These are phyloP conservation scores for Acacia confusa DNA, from an alignment of 306 rosid species.

Conservation along the genomic window DNA sequence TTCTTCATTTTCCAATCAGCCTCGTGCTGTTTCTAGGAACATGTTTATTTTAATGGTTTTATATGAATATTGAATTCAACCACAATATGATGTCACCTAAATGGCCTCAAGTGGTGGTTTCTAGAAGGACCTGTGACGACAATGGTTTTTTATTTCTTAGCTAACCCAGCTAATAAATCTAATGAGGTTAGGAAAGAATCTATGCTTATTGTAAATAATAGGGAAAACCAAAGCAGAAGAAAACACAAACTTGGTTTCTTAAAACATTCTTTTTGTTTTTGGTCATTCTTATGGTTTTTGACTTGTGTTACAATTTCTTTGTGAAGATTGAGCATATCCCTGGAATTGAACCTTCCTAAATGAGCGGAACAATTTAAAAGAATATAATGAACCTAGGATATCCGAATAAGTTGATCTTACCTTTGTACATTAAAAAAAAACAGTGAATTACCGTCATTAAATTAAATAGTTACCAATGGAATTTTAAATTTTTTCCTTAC, in stretches of 20 bases:
- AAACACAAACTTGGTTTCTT: not conserved
- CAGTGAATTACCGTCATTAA: no score
- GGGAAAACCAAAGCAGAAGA: not conserved
- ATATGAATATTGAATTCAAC: no score
- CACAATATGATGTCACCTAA: not conserved
- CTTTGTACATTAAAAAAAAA: no score
- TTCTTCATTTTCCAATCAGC: no score
- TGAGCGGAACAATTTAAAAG: not conserved
- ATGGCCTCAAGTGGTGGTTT: not conserved
- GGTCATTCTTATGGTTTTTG: not conserved
- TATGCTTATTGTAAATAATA: not conserved
- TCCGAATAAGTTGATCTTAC: not conserved
- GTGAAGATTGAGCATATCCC: not conserved
- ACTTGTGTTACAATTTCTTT: not conserved
- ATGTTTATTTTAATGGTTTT: no score
- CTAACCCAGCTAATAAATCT: not conserved
- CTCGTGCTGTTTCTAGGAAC: no score
- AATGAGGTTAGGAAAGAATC: not conserved
- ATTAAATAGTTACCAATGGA: no score
- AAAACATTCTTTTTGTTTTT: not conserved
- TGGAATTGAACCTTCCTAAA: not conserved
- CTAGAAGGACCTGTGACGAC: conserved; percentile 1
- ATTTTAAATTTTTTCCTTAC: no score
- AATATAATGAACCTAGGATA: not conserved
- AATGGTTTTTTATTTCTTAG: not conserved